Evolutionary conservation across 495 filamentous ascomycete genomes (phyloP).

Genomic region (Sphaerosporella brunnea): DNA sequence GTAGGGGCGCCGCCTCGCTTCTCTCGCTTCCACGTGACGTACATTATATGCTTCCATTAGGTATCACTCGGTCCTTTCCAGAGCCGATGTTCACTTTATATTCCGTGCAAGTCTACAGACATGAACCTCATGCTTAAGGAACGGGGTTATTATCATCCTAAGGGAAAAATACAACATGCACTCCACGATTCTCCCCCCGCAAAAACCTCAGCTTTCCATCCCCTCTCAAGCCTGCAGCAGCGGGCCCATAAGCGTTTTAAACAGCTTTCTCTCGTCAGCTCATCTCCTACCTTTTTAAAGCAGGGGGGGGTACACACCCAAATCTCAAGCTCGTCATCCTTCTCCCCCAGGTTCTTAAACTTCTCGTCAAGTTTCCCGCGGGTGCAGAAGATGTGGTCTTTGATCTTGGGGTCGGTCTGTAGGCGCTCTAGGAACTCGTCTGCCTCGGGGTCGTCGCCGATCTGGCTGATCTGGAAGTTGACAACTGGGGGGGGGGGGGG

Average conservation of each 20-base stretch:
- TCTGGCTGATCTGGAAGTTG: constrained; percentile 3
- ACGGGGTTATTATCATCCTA: too few species aligned
- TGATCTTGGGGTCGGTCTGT: background rate
- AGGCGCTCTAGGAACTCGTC: background rate
- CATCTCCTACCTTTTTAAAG: background rate
- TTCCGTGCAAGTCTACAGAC: too few species aligned
- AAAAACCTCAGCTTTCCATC: background rate
- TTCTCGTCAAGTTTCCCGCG: constrained; percentile 2
- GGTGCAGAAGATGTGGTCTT: background rate
- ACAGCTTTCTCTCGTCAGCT: background rate
- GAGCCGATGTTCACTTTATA: too few species aligned
- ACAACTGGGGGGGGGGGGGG: background rate
- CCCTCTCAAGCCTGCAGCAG: background rate
- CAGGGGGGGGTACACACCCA: background rate
- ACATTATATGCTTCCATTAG: too few species aligned
- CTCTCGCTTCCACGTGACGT: too few species aligned
- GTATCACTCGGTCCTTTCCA: too few species aligned
- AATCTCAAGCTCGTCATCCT: background rate
- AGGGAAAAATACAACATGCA: too few species aligned
- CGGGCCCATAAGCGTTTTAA: constrained; percentile 15
- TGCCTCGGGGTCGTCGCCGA: background rate
- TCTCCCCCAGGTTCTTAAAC: background rate
- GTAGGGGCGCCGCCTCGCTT: too few species aligned
- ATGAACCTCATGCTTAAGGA: too few species aligned
- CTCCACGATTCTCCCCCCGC: too few species aligned